Base-by-base conservation (phyloP, 2,329 filamentous ascomycete species). In the Stachybotrys echinatus region DNA sequence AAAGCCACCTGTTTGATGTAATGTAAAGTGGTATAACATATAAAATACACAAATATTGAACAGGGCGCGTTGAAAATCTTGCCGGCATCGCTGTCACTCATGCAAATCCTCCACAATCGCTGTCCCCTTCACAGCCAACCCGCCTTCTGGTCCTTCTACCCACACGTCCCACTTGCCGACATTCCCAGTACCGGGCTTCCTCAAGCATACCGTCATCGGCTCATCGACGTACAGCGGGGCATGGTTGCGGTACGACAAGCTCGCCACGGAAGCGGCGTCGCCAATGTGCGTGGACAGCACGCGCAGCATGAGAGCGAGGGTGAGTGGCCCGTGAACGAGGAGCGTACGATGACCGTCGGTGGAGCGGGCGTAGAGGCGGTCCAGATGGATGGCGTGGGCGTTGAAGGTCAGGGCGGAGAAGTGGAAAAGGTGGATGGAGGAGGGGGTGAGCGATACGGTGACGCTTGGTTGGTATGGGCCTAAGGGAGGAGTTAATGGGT, bases 351-450 rank as follows among this genome's bases (percentile, higher is more conserved):
- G 85, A 12, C 88, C 88, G 66, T 97, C 94, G 12, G 84, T 73
- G 12, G 80, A 72, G 38, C 78, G 77, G 47, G 84, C 84, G 68
- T 89, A 95, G 42, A 76, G 63, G 1, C 77, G 79, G 65, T 96
- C 88, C 20, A 95, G 76, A 69, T 99, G 94, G 58, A 99, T 96
- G 17, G 80, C 76, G 68, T 99, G 94, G 2, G 90, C 89, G 67
- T 99, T 99, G 74, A 90, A 92, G 3, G 88, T 92, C 31, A 99
- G 80, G 0, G 91, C 91, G 19, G 88, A 94, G 74, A 92, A 97
- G 51, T 92, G 84, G 71, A 95, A 96, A 48, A 99, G 82, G 5
- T 96, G 79, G 5, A 79, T 74, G 3, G 80, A 74, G 3, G 85
- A 84, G 1, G 91, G 89, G 0, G 71, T 79, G 21, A 96, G 70